Evolutionary conservation across 2,329 filamentous ascomycete genomes (phyloP).

Genomic region (Talaromyces funiculosus): DNA sequence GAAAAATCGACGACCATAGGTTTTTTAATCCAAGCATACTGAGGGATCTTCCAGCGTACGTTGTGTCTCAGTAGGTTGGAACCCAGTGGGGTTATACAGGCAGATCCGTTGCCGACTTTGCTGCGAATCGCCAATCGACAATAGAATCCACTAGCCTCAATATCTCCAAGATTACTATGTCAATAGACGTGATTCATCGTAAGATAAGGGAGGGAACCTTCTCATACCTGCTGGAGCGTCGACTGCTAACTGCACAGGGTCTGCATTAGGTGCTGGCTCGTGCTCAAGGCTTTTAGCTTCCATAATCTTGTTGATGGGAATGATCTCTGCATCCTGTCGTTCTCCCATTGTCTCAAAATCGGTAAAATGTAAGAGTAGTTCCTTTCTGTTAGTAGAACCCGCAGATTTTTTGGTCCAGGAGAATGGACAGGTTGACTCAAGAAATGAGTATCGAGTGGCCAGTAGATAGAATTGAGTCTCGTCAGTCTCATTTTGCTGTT

Average conservation of each 20-base stretch:
- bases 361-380: conserved; percentile 1
- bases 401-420: not conserved
- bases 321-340: not conserved
- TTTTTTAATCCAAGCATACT: not conserved
- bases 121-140: not conserved
- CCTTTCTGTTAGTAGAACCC: not conserved
- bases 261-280: not conserved
- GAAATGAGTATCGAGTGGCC: not conserved
- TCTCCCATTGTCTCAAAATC: not conserved
- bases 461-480: not conserved
- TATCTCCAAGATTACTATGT: not conserved
- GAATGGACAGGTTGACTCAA: not conserved
- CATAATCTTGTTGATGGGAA: not conserved
- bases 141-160: not conserved
- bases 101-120: not conserved
- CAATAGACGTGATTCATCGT: no score
- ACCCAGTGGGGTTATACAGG: not conserved
- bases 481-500: not conserved
- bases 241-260: not conserved
- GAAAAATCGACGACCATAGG: not conserved
- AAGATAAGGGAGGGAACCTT: no score
- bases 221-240: not conserved
- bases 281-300: not conserved
- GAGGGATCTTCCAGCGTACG: not conserved
- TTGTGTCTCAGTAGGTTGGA: not conserved